These are phyloP conservation scores for Crithidia fasciculata DNA, from an alignment of 208 protist genomes.

Conservation along the genomic window DNA sequence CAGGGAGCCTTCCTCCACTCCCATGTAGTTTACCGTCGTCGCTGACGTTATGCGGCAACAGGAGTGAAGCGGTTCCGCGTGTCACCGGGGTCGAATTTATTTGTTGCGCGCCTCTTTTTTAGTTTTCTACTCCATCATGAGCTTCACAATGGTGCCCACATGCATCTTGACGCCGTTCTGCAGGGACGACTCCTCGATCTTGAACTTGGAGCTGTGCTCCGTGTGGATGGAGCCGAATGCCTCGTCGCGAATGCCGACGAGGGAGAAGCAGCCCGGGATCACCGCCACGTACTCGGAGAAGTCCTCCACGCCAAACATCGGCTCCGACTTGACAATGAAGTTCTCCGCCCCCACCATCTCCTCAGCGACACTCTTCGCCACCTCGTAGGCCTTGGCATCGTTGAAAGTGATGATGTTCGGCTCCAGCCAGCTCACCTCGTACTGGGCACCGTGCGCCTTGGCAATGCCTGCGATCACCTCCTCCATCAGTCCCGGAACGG, in stretches of 20 bases:
- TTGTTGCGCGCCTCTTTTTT: not conserved
- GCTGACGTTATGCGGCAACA: not conserved
- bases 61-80: not conserved
- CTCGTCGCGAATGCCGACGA: slow-evolving; percentile 33
- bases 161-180: slow-evolving; percentile 45
- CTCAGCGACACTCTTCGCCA: slow-evolving; percentile 45
- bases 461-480: slow-evolving; percentile 26
- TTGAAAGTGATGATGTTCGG: slow-evolving; percentile 87
- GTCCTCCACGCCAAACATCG: slow-evolving; percentile 68
- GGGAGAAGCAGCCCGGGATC: slow-evolving; percentile 61
- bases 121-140: slow-evolving; percentile 13
- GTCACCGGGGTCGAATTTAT: not conserved
- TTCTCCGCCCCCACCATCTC: slow-evolving; percentile 41
- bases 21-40: not conserved
- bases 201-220: slow-evolving; percentile 40
- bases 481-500: not conserved
- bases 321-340: slow-evolving; percentile 47
- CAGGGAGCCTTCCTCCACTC: not conserved
- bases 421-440: slow-evolving; percentile 76
- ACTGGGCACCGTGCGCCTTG: slow-evolving; percentile 48
- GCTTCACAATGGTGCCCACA: slow-evolving; percentile 42
- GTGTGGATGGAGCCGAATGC: slow-evolving; percentile 11
- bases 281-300: slow-evolving; percentile 77
- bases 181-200: slow-evolving; percentile 47
- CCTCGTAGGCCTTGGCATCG: slow-evolving; percentile 63